Evolutionary conservation across 1,139 yeast genomes (phyloP).

Genomic region (Saccharomyces hybrid): DNA sequence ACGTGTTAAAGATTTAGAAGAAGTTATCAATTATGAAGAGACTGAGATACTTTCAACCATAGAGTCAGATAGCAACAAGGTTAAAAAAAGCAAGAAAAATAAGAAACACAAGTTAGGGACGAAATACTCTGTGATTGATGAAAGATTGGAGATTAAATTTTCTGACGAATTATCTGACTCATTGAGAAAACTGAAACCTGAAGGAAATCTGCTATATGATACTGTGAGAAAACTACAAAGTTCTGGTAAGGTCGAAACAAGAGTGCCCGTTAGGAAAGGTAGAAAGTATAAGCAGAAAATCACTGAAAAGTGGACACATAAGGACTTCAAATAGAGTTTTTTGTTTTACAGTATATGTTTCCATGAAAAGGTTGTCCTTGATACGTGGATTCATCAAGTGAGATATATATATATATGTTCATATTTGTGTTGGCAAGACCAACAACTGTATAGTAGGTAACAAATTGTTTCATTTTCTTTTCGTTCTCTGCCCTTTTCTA

Average conservation of each 20-base stretch:
- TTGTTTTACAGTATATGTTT: background rate
- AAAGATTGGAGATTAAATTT: constrained; percentile 75
- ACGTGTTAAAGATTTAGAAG: constrained; percentile 51
- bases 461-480: background rate
- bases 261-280: constrained; percentile 62
- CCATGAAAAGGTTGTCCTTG: constrained; percentile 1
- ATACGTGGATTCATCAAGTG: background rate
- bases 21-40: constrained; percentile 38
- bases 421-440: background rate
- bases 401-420: background rate
- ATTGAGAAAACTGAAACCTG: constrained; percentile 77
- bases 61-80: constrained; percentile 18
- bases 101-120: constrained; percentile 38
- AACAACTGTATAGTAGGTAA: background rate
- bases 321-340: constrained; percentile 60
- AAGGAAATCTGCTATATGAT: constrained; percentile 80
- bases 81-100: constrained; percentile 28
- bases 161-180: constrained; percentile 85
- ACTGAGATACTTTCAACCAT: constrained; percentile 38
- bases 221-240: constrained; percentile 76
- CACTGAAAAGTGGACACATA: constrained; percentile 88
- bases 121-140: constrained; percentile 53
- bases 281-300: constrained; percentile 62
- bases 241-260: constrained; percentile 77
- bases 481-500: background rate